Conservation (phyloP, 2,329 filamentous ascomycete species). For the Diaporthe helianthi region DNA sequence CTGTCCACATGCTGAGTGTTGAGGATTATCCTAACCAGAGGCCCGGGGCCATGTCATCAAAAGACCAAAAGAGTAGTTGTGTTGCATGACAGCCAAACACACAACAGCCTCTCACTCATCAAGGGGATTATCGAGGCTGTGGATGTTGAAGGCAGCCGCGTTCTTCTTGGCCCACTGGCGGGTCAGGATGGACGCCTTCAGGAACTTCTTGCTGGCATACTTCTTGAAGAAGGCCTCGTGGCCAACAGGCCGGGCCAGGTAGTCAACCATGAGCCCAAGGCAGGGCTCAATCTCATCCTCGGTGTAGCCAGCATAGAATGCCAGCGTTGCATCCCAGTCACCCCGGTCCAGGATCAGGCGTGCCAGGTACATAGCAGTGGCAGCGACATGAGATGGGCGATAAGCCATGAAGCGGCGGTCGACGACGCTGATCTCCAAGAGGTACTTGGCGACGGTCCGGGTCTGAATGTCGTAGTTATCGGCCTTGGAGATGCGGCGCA, state of each 20-base stretch:
- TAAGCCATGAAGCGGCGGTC: conserved; percentile 94
- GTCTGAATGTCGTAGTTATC: conserved; percentile 99
- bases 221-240: conserved; percentile 99
- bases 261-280: conserved; percentile 94
- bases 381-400: conserved; percentile 88
- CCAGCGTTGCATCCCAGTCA: conserved; percentile 87
- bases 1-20: conserved; percentile 22
- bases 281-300: conserved; percentile 94
- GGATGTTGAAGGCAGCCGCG: conserved; percentile 62
- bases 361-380: conserved; percentile 92
- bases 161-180: conserved; percentile 94
- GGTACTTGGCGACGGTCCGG: conserved; percentile 94
- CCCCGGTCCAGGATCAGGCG: conserved; percentile 90
- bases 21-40: conserved; percentile 24
- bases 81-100: conserved; percentile 18
- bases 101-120: conserved; percentile 54
- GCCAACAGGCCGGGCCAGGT: conserved; percentile 85
- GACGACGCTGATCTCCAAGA: conserved; percentile 95
- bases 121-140: conserved; percentile 52
- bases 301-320: conserved; percentile 91
- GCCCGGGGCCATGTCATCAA: conserved; percentile 16
- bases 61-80: neutral
- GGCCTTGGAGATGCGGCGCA: conserved; percentile 97
- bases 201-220: conserved; percentile 98
- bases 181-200: conserved; percentile 93